A percentile compares a stretch with the other conserved stretches of the same genome.
Evolutionary conservation across 495 filamentous ascomycete species (phyloP).

Genomic region (Pyrenula massariospora): DNA sequence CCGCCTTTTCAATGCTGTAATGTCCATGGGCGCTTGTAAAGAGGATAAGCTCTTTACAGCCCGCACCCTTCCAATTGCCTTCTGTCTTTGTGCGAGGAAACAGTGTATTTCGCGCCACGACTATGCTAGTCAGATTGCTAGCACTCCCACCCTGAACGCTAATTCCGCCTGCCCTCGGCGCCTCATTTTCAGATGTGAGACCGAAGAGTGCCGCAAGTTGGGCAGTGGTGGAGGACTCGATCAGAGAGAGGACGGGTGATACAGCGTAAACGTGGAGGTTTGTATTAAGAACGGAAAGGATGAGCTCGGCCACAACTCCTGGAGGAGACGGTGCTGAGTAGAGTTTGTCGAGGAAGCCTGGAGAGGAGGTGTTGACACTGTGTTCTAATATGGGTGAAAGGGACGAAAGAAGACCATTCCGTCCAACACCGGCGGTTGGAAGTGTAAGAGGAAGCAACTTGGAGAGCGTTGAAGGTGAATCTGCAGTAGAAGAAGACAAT

Average conservation of each 20-base stretch:
- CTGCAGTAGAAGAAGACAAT: background rate
- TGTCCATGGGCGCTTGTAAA: constrained; percentile 86
- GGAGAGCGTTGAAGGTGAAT: background rate
- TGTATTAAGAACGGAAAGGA: constrained; percentile 76
- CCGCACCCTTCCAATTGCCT: constrained; percentile 39
- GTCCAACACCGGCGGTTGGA: constrained; percentile 52
- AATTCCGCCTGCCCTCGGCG: constrained; percentile 65
- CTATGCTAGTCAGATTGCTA: constrained; percentile 76
- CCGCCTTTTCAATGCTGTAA: constrained; percentile 91
- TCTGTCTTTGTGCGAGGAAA: constrained; percentile 62
- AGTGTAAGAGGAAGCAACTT: constrained; percentile 52
- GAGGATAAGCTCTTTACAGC: constrained; percentile 53
- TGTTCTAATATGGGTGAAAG: constrained; percentile 61
- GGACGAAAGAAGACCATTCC: constrained; percentile 56
- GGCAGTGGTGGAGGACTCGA: constrained; percentile 67
- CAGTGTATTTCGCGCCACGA: constrained; percentile 79
- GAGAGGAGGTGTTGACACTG: constrained; percentile 93
- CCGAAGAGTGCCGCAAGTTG: constrained; percentile 67
- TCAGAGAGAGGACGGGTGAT: constrained; percentile 73
- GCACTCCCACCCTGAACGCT: constrained; percentile 78
- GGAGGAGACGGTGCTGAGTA: constrained; percentile 80
- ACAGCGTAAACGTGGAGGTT: constrained; percentile 86
- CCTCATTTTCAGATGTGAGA: constrained; percentile 33
- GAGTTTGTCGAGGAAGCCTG: constrained; percentile 87
- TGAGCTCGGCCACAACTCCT: constrained; percentile 70